Base-by-base conservation (phyloP, 2,329 filamentous ascomycete species). In the Cladorrhinum sp. region DNA sequence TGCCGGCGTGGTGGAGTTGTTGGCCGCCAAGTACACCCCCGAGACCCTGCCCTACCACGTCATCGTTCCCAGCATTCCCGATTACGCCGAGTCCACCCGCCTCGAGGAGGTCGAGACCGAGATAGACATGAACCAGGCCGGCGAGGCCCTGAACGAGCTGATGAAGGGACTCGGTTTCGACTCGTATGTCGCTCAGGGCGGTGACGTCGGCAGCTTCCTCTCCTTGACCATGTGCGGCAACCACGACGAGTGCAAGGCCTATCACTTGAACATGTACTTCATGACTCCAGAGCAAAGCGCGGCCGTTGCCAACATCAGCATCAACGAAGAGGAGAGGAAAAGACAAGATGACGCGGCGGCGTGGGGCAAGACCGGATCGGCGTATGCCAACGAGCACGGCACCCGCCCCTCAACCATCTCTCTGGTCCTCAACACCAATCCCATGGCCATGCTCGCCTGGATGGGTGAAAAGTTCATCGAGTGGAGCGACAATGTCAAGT, bases 361-460 rank as follows among this genome's bases (percentile, higher is more conserved):
- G 1, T 85, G 81, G 69, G 58, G 65, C 1, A 61, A 68, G 0
- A 73, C 67, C 1, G 83, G 81, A 0, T 67, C 65, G 9, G 82
- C 77, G 0, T 88, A 87, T 66, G 77, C 78, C 0, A 55, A 74
- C 0, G 76, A 82, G 68, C 85, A 88, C 57, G 81, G 75, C 1
- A 84, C 82, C 0, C 71, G 80, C 6, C 81, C 85, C 0, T 74
- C 77, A 0, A 88, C 85, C 0, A 81, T 86, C 50, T 82, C 84
- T 0, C 74, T 85, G 2, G 79, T 77, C 0, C 71, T 88, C 0
- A 73, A 77, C 2, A 74, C 79, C 3, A 85, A 75, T 27, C 85
- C 85, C 0, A 62, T 87, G 0, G 81, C 83, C 0, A 69, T 87
- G 23, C 74, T 88, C 1, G 77, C 79, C 5, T 88, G 85, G 76